Evolutionary conservation across 2,329 filamentous ascomycete genomes (phyloP), one percentile per base, ranked within the genome.

Genomic region (Trichoderma polysporum): DNA sequence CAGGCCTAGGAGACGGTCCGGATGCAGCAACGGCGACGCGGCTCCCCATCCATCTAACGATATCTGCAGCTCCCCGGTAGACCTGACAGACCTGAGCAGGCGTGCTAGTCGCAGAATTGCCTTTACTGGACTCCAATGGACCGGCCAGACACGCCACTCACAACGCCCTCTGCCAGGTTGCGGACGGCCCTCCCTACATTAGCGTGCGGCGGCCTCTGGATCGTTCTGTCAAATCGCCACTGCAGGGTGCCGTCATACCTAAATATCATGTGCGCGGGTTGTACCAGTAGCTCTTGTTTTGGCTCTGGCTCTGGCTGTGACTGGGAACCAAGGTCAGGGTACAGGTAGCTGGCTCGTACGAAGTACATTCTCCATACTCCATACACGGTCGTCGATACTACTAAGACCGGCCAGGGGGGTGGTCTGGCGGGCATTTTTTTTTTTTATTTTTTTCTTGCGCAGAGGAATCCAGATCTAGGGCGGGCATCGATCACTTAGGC

Each of bases 161-260:
- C 41, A 41, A 39, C 58, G 65, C 57, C 58, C 54, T 67, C 57
- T 12, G 64, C 59, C 65, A 67, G 49, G 49, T 54, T 67, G 39
- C 41, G 22, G 41, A 67, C 62, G 47, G 65, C 39, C 65, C 58
- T 54, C 45, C 45, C 41, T 57, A 58, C 58, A 63, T 67, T 67
- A 67, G 65, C 61, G 59, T 66, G 64, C 64, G 41, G 65, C 58
- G 50, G 58, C 37, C 65, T 62, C 63, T 67, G 49, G 65, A 67
- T 52, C 37, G 29, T 27, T 62, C 50, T 65, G 33, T 62, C 58
- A 56, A 63, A 54, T 67, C 56, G 66, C 63, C 60, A 53, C 69
- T 69, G 63, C 70, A 69, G 53, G 67, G 59, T 67, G 67, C 68
- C 61, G 68, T 70, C 68, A 71, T 68, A 68, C 61, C 27, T 37